These are phyloP conservation scores for Ramalina intermedia DNA, from an alignment of 495 filamentous ascomycete genomes.

Conservation along the genomic window DNA sequence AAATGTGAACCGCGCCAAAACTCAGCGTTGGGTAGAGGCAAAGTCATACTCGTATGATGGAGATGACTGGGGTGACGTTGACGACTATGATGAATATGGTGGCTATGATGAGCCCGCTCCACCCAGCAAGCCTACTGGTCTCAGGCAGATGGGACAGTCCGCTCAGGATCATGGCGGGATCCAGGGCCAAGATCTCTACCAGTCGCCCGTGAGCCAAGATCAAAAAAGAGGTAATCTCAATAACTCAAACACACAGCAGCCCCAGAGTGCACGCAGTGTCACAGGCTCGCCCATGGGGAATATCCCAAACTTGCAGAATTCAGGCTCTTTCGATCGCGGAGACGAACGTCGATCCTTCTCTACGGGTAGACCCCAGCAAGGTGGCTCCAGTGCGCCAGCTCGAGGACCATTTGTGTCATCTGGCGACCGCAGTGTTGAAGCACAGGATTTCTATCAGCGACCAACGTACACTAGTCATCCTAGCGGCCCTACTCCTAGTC, in stretches of 20 bases:
- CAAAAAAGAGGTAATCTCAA: not conserved
- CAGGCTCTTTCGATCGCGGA: constrained; percentile 35
- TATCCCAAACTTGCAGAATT: constrained; percentile 1
- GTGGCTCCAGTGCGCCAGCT: not conserved
- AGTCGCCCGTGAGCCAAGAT: constrained; percentile 5
- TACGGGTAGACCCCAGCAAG: constrained; percentile 14
- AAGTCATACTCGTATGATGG: constrained; percentile 81
- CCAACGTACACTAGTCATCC: not conserved
- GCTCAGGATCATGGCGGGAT: constrained; percentile 2
- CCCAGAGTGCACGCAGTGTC: constrained; percentile 8
- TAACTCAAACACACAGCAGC: not conserved
- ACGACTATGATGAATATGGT: constrained; percentile 61
- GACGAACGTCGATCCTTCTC: constrained; percentile 30
- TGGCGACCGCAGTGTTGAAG: not conserved
- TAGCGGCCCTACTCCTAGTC: not conserved
- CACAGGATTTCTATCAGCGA: constrained; percentile 6
- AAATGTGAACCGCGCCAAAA: constrained; percentile 83
- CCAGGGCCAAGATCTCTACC: constrained; percentile 5
- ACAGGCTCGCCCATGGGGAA: constrained; percentile 9
- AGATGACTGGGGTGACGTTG: constrained; percentile 83
- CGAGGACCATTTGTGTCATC: constrained; percentile 4
- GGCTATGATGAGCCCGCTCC: constrained; percentile 32
- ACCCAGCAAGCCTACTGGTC: constrained; percentile 27
- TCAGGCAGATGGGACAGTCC: constrained; percentile 25
- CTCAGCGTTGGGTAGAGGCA: constrained; percentile 88